Conservation (phyloP, 2,329 filamentous ascomycete species). For the Clonostachys chloroleuca region DNA sequence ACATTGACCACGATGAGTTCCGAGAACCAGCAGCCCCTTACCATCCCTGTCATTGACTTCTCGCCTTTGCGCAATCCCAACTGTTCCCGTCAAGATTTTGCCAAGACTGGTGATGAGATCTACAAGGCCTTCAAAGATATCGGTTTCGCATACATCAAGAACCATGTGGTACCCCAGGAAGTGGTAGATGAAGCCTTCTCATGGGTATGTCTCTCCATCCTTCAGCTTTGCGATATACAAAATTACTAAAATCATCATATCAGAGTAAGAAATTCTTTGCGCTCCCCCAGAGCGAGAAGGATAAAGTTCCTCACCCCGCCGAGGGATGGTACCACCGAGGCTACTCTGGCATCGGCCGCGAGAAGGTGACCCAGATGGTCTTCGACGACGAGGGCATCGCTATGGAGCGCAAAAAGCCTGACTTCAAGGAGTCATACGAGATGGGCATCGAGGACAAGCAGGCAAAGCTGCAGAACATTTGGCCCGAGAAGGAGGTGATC, state of each 20-base stretch:
- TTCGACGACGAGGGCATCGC: constrained; percentile 15
- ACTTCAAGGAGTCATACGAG: constrained; percentile 32
- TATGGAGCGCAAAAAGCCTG: constrained; percentile 18
- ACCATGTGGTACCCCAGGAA: constrained; percentile 24
- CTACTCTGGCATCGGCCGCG: constrained; percentile 21
- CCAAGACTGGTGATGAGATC: constrained; percentile 8
- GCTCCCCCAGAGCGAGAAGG: constrained; percentile 18
- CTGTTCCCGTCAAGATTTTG: constrained; percentile 1
- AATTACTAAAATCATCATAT: not conserved
- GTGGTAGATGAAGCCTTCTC: constrained; percentile 28
- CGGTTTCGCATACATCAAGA: constrained; percentile 26
- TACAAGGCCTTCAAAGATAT: constrained; percentile 20
- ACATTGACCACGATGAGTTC: too few species aligned
- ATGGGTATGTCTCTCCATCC: constrained; percentile 14
- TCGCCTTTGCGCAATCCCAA: constrained; percentile 1
- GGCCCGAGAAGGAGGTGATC: not conserved
- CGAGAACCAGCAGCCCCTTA: not conserved
- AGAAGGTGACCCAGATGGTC: constrained; percentile 23
- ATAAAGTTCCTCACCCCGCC: constrained; percentile 17
- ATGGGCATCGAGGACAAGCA: constrained; percentile 13
- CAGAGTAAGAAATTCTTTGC: constrained; percentile 18
- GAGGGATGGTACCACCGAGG: constrained; percentile 24
- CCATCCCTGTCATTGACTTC: constrained; percentile 13
- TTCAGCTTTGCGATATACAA: too few species aligned
- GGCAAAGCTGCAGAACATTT: not conserved